phyloP scores from a whole-genome alignment of 352 stramenopile genomes.

The Phytophthora multivora region DNA sequence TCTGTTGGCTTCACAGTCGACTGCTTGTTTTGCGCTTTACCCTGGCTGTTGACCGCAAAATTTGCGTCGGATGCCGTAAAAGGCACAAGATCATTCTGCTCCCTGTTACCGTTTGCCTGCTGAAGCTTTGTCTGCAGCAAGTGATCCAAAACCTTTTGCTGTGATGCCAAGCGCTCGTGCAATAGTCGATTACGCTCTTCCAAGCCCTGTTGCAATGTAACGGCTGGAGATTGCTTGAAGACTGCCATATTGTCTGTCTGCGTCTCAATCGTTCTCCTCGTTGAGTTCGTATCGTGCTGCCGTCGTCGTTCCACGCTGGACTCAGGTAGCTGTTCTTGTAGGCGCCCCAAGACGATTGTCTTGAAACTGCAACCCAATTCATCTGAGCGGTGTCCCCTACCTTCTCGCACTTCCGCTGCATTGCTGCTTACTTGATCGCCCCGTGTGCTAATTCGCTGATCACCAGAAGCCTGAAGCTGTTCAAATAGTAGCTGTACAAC shows the following conservation, averaged over 20 bases:
- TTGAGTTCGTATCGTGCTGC: not conserved
- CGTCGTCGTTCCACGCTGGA: not conserved
- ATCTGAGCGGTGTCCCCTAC: not conserved
- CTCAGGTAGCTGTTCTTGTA: constrained; percentile 2
- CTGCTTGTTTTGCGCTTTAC: not conserved
- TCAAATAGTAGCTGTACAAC: constrained; percentile 38
- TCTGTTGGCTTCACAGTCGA: not conserved
- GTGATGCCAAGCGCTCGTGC: constrained; percentile 33
- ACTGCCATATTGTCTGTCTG: constrained; percentile 3
- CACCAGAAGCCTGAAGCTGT: constrained; percentile 22
- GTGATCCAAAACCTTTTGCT: constrained; percentile 44
- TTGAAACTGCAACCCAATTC: constrained; percentile 15
- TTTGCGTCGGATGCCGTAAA: not conserved
- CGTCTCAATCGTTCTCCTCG: constrained; percentile 7
- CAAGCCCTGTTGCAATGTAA: constrained; percentile 8
- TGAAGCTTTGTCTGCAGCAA: constrained; percentile 36
- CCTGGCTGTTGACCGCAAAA: not conserved
- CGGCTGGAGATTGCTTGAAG: not conserved
- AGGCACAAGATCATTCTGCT: not conserved
- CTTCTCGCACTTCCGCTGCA: not conserved
- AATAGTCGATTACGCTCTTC: constrained; percentile 43
- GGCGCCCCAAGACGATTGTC: constrained; percentile 20
- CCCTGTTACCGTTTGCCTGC: not conserved
- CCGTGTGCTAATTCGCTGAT: not conserved
- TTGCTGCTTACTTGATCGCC: not conserved